Conservation (phyloP, 2,329 filamentous ascomycete genomes). For the Chaetomiaceae sp. region DNA sequence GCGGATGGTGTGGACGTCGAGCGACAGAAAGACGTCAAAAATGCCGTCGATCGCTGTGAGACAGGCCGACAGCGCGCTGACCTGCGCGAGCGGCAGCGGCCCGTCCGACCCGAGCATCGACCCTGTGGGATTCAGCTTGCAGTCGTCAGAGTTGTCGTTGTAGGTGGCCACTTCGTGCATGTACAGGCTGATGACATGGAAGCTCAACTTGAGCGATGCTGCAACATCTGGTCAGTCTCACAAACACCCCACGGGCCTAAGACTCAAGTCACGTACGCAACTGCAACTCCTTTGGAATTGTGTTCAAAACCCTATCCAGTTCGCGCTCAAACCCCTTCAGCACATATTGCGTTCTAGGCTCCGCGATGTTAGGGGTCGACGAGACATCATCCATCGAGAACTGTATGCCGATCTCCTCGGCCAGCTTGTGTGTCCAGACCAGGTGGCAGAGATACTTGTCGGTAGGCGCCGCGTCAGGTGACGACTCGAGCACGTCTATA, state of each 20-base stretch:
- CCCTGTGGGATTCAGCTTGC: constrained; percentile 43
- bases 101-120: constrained; percentile 38
- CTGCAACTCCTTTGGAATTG: constrained; percentile 49
- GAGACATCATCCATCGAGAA: constrained; percentile 63
- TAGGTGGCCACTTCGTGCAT: constrained; percentile 74
- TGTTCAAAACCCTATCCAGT: constrained; percentile 53
- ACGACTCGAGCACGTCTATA: constrained; percentile 49
- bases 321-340: constrained; percentile 62
- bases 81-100: constrained; percentile 51
- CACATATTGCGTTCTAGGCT: constrained; percentile 59
- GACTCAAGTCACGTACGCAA: constrained; percentile 45
- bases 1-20: constrained; percentile 55
- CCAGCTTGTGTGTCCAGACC: constrained; percentile 56
- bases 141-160: constrained; percentile 54
- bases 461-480: constrained; percentile 50
- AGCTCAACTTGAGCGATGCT: constrained; percentile 60
- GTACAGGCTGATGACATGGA: constrained; percentile 63
- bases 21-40: constrained; percentile 58
- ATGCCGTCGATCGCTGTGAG: constrained; percentile 62
- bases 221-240: constrained; percentile 22
- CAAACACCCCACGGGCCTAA: background rate
- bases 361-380: constrained; percentile 50
- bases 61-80: constrained; percentile 63
- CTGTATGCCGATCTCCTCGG: constrained; percentile 63
- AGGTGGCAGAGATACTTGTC: constrained; percentile 56